These are phyloP conservation scores for Albifimbria verrucaria DNA, from an alignment of 2,329 filamentous ascomycete species.

Conservation along the genomic window DNA sequence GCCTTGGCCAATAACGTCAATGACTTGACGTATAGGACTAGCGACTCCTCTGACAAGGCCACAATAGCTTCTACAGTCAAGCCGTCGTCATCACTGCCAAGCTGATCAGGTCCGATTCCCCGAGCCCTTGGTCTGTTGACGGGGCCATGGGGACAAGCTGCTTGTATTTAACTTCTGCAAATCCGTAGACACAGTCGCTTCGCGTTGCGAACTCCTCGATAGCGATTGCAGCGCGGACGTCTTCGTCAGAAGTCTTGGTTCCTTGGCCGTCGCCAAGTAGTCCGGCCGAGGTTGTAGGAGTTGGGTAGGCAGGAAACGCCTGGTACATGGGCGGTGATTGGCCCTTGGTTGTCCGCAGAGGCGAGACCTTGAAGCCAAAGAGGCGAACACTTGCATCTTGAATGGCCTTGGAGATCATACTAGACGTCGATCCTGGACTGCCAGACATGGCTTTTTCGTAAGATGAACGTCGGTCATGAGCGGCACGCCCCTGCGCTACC, in stretches of 20 bases:
- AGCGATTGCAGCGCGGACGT: conserved; percentile 70
- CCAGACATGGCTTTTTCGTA: conserved; percentile 75
- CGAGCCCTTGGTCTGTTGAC: conserved; percentile 68
- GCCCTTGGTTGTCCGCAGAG: conserved; percentile 60
- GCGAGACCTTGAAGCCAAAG: conserved; percentile 68
- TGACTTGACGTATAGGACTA: conserved; percentile 95
- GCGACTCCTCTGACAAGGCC: conserved; percentile 84
- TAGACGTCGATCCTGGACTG: conserved; percentile 70
- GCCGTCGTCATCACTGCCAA: conserved; percentile 62
- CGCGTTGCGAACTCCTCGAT: conserved; percentile 91
- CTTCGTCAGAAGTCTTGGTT: conserved; percentile 66
- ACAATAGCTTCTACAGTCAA: conserved; percentile 85
- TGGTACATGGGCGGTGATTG: conserved; percentile 75
- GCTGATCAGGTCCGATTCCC: conserved; percentile 56
- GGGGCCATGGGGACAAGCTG: conserved; percentile 89
- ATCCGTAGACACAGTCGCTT: conserved; percentile 94
- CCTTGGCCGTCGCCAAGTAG: conserved; percentile 64
- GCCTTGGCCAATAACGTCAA: conserved; percentile 85
- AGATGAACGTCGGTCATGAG: conserved; percentile 73
- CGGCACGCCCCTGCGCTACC: conserved; percentile 64
- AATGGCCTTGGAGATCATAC: conserved; percentile 90
- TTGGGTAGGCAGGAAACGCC: conserved; percentile 82
- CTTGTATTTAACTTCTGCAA: conserved; percentile 97
- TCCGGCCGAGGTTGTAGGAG: conserved; percentile 56
- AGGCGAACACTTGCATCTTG: conserved; percentile 82